Percentiles rank a stretch among this genome's conserved stretches.
These are phyloP conservation scores for Lipomyces anomalus DNA, from an alignment of 805 yeast genomes.

Conservation along the genomic window DNA sequence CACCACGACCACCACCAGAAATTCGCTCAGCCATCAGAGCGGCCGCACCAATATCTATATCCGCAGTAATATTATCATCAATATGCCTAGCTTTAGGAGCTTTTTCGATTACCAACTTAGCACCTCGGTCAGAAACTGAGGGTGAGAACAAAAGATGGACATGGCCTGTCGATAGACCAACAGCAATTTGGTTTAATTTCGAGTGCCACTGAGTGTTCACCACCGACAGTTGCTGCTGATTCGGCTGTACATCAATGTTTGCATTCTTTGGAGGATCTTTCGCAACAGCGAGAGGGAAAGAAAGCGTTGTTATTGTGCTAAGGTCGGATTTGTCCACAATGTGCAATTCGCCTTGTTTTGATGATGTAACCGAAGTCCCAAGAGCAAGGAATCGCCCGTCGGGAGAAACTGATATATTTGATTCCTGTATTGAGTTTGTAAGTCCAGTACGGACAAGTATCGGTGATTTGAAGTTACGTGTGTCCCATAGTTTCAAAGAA, in stretches of 20 bases:
- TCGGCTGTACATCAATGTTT: constrained; percentile 3
- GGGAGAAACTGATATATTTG: constrained; percentile 26
- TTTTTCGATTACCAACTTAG: constrained; percentile 26
- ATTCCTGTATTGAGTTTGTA: constrained; percentile 16
- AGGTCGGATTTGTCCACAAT: constrained; percentile 31
- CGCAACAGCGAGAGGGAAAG: constrained; percentile 15
- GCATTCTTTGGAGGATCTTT: neutral
- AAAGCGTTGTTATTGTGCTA: constrained; percentile 21
- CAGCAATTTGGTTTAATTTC: constrained; percentile 30
- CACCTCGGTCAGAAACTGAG: constrained; percentile 30
- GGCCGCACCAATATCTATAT: constrained; percentile 30
- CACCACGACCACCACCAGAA: neutral
- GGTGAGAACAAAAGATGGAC: constrained; percentile 30
- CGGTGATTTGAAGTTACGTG: constrained; percentile 25
- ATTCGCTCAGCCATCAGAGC: constrained; percentile 6
- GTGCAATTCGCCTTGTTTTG: constrained; percentile 19
- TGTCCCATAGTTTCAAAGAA: constrained; percentile 33
- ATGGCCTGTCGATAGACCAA: constrained; percentile 30
- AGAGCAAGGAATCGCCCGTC: constrained; percentile 27
- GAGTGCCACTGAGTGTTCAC: constrained; percentile 29
- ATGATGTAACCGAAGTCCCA: constrained; percentile 22
- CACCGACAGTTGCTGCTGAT: constrained; percentile 13
- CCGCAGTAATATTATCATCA: constrained; percentile 31
- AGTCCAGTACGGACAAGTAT: constrained; percentile 22
- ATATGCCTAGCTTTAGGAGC: constrained; percentile 30